Evolutionary conservation across 306 rosid species (phyloP).

Genomic region (Rosa persica): DNA sequence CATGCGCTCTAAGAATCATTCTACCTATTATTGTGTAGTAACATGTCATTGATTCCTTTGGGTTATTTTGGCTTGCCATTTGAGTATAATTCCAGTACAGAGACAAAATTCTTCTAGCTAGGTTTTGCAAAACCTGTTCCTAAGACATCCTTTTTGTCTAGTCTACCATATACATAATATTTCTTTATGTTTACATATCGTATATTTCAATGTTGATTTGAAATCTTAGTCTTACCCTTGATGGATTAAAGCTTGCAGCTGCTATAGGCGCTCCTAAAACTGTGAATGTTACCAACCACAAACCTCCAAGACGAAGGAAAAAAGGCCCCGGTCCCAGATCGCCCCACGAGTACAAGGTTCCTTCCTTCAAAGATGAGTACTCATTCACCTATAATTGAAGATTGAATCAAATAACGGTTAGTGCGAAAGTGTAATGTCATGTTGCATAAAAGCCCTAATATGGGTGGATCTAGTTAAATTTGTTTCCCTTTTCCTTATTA

Average conservation of each 20-base stretch:
- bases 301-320: conserved; percentile 92
- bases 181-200: background rate
- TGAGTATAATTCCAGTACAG: background rate
- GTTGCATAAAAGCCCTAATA: conserved; percentile 14
- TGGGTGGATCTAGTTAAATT: conserved; percentile 11
- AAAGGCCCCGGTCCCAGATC: conserved; percentile 83
- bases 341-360: conserved; percentile 82
- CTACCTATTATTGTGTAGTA: conserved; percentile 12
- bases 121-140: background rate
- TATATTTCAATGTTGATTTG: background rate
- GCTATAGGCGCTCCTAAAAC: conserved; percentile 81
- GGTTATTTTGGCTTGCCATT: background rate
- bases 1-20: conserved; percentile 4
- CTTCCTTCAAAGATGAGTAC: conserved; percentile 83
- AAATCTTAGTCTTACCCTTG: conserved; percentile 57
- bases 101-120: background rate
- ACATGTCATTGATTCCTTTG: background rate
- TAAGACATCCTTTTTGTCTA: background rate
- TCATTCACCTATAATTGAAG: conserved; percentile 74
- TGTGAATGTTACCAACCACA: conserved; percentile 77
- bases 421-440: background rate
- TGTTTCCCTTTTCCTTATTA: background rate
- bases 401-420: conserved; percentile 18
- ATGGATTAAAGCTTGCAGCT: conserved; percentile 95
- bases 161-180: background rate